Conservation (phyloP, 352 stramenopile genomes). For the Pythium aristosporum region DNA sequence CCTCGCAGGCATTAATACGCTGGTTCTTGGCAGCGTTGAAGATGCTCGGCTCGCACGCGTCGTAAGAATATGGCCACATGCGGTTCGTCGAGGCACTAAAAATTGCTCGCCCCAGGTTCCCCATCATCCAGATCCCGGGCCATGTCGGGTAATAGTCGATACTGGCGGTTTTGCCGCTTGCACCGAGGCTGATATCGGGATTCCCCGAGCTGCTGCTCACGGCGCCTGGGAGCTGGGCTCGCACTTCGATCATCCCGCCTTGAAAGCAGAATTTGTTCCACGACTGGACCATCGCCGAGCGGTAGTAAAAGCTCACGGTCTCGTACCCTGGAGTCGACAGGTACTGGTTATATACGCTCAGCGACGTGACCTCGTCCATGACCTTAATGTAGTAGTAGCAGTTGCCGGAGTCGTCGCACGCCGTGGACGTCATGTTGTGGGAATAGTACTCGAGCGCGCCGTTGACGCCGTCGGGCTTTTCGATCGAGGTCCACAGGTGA, state of each 20-base stretch:
- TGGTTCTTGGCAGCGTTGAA: slow-evolving; percentile 62
- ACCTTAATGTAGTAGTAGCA: slow-evolving; percentile 56
- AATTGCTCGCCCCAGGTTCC: slow-evolving; percentile 29
- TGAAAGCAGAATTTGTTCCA: slow-evolving; percentile 97
- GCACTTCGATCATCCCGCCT: slow-evolving; percentile 91
- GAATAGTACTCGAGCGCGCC: slow-evolving; percentile 90
- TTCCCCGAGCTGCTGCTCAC: slow-evolving; percentile 60
- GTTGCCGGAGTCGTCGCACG: slow-evolving; percentile 37
- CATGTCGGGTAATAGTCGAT: slow-evolving; percentile 37
- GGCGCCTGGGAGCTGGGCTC: slow-evolving; percentile 87
- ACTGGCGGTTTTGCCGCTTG: slow-evolving; percentile 42
- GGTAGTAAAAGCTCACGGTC: slow-evolving; percentile 8
- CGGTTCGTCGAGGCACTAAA: slow-evolving; percentile 52
- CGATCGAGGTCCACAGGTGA: slow-evolving; percentile 11
- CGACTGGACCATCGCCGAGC: slow-evolving; percentile 82
- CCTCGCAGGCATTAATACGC: slow-evolving; percentile 85
- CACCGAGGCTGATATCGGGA: slow-evolving; percentile 35
- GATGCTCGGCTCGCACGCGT: slow-evolving; percentile 70
- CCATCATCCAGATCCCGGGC: slow-evolving; percentile 83
- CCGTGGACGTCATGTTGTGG: slow-evolving; percentile 66
- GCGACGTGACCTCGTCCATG: background rate
- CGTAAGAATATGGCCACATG: slow-evolving; percentile 92
- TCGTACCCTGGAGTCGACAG: background rate
- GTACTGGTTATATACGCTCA: slow-evolving; percentile 7
- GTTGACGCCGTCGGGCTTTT: slow-evolving; percentile 19